Evolutionary conservation across 345 rosid species (phyloP).

Genomic region (Gossypium turneri): DNA sequence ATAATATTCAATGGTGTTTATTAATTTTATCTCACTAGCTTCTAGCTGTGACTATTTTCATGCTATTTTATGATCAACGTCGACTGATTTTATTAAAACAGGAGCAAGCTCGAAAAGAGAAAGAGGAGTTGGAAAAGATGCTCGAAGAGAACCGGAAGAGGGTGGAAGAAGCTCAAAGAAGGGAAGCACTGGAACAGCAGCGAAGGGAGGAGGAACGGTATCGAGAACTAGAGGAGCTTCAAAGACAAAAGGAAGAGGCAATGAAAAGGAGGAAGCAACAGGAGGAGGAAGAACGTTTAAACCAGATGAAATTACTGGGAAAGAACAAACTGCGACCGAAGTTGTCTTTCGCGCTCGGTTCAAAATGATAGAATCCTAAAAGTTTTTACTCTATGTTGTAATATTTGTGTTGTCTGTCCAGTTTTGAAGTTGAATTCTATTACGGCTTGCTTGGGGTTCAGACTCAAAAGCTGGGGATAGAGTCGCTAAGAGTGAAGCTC

Average conservation of each 20-base stretch:
- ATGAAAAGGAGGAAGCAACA: slow-evolving; percentile 77
- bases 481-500: neutral
- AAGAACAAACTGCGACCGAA: slow-evolving; percentile 95
- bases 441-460: neutral
- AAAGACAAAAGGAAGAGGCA: slow-evolving; percentile 78
- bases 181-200: slow-evolving; percentile 82
- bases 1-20: neutral
- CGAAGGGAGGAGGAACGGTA: slow-evolving; percentile 80
- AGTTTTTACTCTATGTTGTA: neutral
- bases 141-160: slow-evolving; percentile 69
- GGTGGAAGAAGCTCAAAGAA: slow-evolving; percentile 80
- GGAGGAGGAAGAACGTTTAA: slow-evolving; percentile 84
- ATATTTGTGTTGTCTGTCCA: neutral
- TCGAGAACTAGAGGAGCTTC: slow-evolving; percentile 73
- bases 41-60: neutral
- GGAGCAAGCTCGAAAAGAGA: slow-evolving; percentile 68
- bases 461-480: neutral
- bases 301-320: slow-evolving; percentile 90
- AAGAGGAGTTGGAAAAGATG: slow-evolving; percentile 71
- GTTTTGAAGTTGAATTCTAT: neutral
- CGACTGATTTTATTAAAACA: slow-evolving; percentile 22
- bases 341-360: slow-evolving; percentile 79
- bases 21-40: too few species aligned
- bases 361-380: slow-evolving; percentile 44
- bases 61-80: neutral